These are phyloP conservation scores for Coniella vitis DNA, from an alignment of 2,329 filamentous ascomycete species.

Conservation along the genomic window DNA sequence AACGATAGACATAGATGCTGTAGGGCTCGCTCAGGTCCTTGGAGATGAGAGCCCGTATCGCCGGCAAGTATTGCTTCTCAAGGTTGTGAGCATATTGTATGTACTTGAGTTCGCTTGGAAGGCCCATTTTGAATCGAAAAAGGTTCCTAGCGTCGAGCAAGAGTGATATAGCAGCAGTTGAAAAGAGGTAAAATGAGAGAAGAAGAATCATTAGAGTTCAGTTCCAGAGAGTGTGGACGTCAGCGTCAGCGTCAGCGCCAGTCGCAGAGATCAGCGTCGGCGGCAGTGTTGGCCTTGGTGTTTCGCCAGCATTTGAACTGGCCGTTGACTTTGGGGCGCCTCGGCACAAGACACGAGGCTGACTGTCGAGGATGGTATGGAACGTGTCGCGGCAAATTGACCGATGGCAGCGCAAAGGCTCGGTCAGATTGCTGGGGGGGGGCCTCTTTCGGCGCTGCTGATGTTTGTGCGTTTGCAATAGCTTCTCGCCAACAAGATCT, in stretches of 20 bases:
- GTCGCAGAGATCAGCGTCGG: too few relatives aligned
- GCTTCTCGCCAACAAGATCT: background rate
- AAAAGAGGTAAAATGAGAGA: constrained; percentile 11
- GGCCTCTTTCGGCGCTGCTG: background rate
- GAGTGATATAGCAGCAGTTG: constrained; percentile 6
- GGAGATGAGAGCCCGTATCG: constrained; percentile 87
- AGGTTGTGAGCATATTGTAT: constrained; percentile 56
- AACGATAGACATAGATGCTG: constrained; percentile 98
- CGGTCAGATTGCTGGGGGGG: too few relatives aligned
- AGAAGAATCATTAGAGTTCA: constrained; percentile 13
- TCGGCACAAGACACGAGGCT: too few relatives aligned
- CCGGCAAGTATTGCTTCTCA: constrained; percentile 63
- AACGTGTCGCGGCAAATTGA: background rate
- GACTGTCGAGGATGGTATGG: too few relatives aligned
- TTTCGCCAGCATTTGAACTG: too few relatives aligned
- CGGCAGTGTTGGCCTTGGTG: too few relatives aligned
- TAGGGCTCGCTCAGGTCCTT: constrained; percentile 97
- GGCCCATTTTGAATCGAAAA: constrained; percentile 15
- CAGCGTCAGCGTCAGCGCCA: too few relatives aligned
- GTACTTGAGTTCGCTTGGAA: constrained; percentile 47
- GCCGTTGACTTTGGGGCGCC: too few relatives aligned
- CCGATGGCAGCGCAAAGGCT: background rate
- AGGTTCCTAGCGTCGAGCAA: constrained; percentile 7
- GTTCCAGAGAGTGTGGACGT: background rate
- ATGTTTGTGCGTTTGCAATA: background rate